Conservation (phyloP, 768 basidiomycete genomes). For the Suillus cothurnatus region DNA sequence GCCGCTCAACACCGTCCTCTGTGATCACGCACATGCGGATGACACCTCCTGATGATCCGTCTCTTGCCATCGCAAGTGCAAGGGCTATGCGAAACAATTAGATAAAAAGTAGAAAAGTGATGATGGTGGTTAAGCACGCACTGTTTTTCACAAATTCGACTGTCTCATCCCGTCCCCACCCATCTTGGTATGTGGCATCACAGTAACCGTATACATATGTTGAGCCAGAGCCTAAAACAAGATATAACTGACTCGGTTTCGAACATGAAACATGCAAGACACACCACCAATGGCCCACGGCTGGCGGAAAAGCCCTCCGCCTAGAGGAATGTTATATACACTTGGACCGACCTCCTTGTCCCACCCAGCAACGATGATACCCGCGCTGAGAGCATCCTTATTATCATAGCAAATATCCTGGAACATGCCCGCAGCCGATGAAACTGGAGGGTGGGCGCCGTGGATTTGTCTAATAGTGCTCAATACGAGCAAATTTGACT, state of each 20-base stretch:
- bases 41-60: conserved; percentile 96
- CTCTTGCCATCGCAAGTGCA: conserved; percentile 93
- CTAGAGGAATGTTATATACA: conserved; percentile 96
- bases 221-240: conserved; percentile 78
- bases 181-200: conserved; percentile 95
- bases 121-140: conserved; percentile 41
- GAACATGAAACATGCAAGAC: conserved; percentile 21
- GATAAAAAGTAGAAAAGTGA: neutral
- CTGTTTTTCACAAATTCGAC: conserved; percentile 96
- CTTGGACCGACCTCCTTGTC: conserved; percentile 88
- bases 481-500: neutral
- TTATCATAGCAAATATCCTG: conserved; percentile 90
- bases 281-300: conserved; percentile 98
- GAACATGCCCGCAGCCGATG: conserved; percentile 80
- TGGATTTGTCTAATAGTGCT: conserved; percentile 49
- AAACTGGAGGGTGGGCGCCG: conserved; percentile 74
- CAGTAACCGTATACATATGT: conserved; percentile 99
- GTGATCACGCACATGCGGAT: conserved; percentile 98
- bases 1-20: conserved; percentile 85
- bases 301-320: conserved; percentile 95
- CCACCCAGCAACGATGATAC: conserved; percentile 99
- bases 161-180: conserved; percentile 88
- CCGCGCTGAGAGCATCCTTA: conserved; percentile 86
- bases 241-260: neutral
- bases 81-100: conserved; percentile 59